phyloP scores from a whole-genome alignment of 345 rosid genomes.

The Hibiscus syriacus region DNA sequence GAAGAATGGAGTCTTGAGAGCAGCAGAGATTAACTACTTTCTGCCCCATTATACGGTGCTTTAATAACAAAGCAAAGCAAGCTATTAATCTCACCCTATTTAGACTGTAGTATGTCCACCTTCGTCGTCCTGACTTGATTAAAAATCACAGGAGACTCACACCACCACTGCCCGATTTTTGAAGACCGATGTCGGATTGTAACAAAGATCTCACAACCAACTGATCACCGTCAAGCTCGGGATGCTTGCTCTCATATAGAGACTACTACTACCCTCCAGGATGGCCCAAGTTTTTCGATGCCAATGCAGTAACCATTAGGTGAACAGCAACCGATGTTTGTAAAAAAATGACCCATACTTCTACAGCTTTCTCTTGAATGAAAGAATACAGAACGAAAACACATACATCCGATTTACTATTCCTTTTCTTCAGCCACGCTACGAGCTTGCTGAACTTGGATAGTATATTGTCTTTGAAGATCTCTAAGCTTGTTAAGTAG shows the following conservation, averaged over 20 bases:
- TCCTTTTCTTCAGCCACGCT: slow-evolving; percentile 43
- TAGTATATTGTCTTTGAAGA: slow-evolving; percentile 52
- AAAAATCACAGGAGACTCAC: slow-evolving; percentile 16
- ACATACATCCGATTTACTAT: slow-evolving; percentile 5
- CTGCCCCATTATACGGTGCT: neutral
- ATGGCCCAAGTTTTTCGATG: neutral
- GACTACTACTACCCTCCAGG: slow-evolving; percentile 5
- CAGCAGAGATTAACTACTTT: neutral
- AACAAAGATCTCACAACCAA: slow-evolving; percentile 10
- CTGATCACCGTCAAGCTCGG: slow-evolving; percentile 10
- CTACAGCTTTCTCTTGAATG: neutral
- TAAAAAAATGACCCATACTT: neutral
- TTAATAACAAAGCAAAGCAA: neutral
- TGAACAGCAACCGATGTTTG: neutral
- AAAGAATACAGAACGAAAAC: neutral
- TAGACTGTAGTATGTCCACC: neutral
- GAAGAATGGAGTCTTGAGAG: neutral
- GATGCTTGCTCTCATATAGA: slow-evolving; percentile 9
- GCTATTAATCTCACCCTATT: neutral
- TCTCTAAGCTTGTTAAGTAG: slow-evolving; percentile 75
- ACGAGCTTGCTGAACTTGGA: slow-evolving; percentile 71
- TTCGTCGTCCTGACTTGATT: slow-evolving; percentile 3
- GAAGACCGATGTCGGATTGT: slow-evolving; percentile 7
- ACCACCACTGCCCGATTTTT: slow-evolving; percentile 7
- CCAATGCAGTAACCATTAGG: neutral